These are phyloP conservation scores for Puya raimondii DNA, from an alignment of 176 grass and related monocot species.

Conservation along the genomic window DNA sequence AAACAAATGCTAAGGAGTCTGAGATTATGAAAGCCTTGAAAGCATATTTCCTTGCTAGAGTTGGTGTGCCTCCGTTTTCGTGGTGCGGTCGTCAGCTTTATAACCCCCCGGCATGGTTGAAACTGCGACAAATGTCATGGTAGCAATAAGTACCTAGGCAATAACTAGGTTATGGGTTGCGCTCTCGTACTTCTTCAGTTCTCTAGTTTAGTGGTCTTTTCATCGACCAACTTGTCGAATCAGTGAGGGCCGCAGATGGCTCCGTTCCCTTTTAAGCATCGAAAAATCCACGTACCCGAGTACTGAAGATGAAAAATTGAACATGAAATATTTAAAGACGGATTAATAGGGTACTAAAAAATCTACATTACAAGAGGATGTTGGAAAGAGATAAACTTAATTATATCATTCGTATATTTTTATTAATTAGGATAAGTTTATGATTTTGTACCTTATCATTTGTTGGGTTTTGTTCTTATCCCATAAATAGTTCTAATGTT, in stretches of 20 bases:
- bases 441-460: too few species aligned
- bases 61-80: neutral
- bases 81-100: neutral
- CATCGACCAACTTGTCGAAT: neutral
- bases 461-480: too few species aligned
- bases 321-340: too few species aligned
- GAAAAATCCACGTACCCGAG: neutral
- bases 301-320: neutral
- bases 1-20: constrained; percentile 4
- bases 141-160: constrained; percentile 10
- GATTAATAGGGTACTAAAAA: too few species aligned
- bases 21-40: constrained; percentile 13
- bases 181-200: neutral
- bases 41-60: neutral
- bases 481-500: too few species aligned
- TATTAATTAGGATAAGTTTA: too few species aligned
- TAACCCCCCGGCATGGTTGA: constrained; percentile 15
- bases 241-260: neutral
- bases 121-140: constrained; percentile 21
- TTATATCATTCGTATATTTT: too few species aligned
- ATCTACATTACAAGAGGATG: too few species aligned
- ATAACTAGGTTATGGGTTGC: neutral
- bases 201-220: neutral
- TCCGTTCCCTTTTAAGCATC: neutral
- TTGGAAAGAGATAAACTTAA: too few species aligned